Base-by-base conservation (phyloP, 257 asterid species). In the Nicotiana undulata region DNA sequence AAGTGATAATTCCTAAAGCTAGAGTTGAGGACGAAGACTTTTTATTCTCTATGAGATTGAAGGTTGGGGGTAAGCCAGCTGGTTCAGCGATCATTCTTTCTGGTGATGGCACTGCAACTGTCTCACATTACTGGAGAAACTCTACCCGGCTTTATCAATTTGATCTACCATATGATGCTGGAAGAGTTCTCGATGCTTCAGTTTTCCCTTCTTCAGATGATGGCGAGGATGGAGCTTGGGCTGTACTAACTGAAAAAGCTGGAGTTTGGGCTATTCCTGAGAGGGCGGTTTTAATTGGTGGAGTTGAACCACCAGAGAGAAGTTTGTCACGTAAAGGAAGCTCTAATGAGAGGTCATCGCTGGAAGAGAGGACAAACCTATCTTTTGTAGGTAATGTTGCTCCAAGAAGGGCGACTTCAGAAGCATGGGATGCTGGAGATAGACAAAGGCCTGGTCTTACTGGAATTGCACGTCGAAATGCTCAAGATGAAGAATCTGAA, bases 241-340 rank as follows among this genome's bases (percentile, higher is more conserved):
- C 84, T 86, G 95, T 95, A 65, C 92, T 95, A 82, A 95, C 99
- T 20, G 98, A 93, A 86, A 95, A 91, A 87, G 99, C 95, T 87
- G 99, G 99, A 85, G 88, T 95, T 66, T 95, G 98, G 98, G 98
- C 97, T 24, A 93, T 95, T 84, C 99, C 99, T 79, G 99, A 92
- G 89, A 93, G 86, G 87, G 99, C 98, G 79, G 91, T 95, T 82
- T 83, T 92, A 83, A 87, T 88, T 80, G 98, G 99, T 81, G 98
- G 97, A 80, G 97, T 95, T 83, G 95, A 93, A 88, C 98, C 98
- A 20, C 99, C 99, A 75, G 98, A 93, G 84, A 84, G 98, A 82
- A 95, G 98, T 86, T 90, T 93, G 88, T 93, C 98, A 34, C 97
- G 97, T 68, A 95, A 93, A 88, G 94, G 96, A 81, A 93, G 98